Evolutionary conservation across 306 rosid species (phyloP).

Genomic region (Canavalia ensiformis): DNA sequence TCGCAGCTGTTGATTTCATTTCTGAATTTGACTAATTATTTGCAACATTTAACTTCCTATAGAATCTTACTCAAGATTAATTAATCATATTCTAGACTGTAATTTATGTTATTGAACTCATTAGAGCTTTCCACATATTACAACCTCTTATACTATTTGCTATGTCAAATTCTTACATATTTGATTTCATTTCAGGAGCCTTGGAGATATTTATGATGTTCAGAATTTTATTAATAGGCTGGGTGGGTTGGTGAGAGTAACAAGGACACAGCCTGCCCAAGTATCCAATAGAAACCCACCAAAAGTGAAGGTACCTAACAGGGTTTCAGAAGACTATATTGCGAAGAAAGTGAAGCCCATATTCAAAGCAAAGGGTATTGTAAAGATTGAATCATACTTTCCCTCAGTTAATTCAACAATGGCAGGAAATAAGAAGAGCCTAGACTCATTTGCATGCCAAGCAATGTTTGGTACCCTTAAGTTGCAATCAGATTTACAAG

Average conservation of each 20-base stretch:
- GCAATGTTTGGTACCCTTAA: conserved; percentile 57
- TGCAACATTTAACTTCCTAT: not conserved
- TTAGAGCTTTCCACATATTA: not conserved
- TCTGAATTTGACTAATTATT: not conserved
- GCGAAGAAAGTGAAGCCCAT: conserved; percentile 46
- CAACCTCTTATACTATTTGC: not conserved
- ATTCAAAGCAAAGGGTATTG: conserved; percentile 45
- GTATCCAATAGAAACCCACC: conserved; percentile 29
- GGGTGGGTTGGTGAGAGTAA: conserved; percentile 49
- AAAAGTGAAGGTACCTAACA: conserved; percentile 49
- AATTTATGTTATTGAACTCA: not conserved
- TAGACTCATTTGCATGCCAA: conserved; percentile 49
- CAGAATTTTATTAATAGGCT: conserved; percentile 34
- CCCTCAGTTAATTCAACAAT: conserved; percentile 45
- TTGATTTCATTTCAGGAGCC: conserved; percentile 45
- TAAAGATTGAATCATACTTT: conserved; percentile 57
- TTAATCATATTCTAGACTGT: not conserved
- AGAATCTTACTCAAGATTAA: not conserved
- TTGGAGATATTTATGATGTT: conserved; percentile 58
- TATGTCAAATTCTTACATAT: not conserved
- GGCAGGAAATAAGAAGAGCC: conserved; percentile 20
- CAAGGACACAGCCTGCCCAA: conserved; percentile 44
- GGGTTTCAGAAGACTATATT: conserved; percentile 49
- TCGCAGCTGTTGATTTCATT: not conserved
- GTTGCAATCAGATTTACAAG: conserved; percentile 43